phyloP scores from a whole-genome alignment of 257 asterid genomes.

The Solanum habrochaites region DNA sequence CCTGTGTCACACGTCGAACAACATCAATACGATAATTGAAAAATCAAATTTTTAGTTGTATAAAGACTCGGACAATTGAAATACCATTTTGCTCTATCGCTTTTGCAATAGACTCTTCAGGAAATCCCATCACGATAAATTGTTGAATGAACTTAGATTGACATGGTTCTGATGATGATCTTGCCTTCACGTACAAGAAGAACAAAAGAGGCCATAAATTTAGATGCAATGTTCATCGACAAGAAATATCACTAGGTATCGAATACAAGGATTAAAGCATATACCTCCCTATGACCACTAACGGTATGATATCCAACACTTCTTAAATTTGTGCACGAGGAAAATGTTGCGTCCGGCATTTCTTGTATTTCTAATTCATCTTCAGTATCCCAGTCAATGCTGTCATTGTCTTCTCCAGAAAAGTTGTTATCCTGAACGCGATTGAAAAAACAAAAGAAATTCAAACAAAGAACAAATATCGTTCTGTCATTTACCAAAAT shows the following conservation, averaged over 20 bases:
- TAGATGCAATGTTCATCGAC: background rate
- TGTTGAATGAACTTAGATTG: conserved; percentile 4
- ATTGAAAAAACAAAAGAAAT: background rate
- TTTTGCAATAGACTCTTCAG: conserved; percentile 20
- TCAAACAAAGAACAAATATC: background rate
- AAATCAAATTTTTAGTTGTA: background rate
- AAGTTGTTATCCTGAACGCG: conserved; percentile 7
- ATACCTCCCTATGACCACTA: conserved; percentile 1
- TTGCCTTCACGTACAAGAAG: conserved; percentile 3
- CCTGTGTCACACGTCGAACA: conserved; percentile 26
- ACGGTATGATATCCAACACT: background rate
- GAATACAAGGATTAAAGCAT: background rate
- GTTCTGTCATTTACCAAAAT: background rate
- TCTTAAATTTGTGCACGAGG: background rate
- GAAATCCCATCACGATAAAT: conserved; percentile 23
- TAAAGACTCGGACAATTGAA: background rate
- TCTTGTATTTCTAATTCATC: conserved; percentile 24
- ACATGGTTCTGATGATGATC: conserved; percentile 12
- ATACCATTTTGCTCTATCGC: conserved; percentile 29
- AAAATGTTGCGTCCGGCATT: background rate
- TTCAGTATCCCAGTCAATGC: conserved; percentile 30
- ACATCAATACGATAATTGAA: background rate
- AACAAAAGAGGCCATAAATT: background rate
- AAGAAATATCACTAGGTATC: background rate
- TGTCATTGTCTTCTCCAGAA: conserved; percentile 13